These are phyloP conservation scores for Aureobasidium lini DNA, from an alignment of 2,329 filamentous ascomycete species.

Conservation along the genomic window DNA sequence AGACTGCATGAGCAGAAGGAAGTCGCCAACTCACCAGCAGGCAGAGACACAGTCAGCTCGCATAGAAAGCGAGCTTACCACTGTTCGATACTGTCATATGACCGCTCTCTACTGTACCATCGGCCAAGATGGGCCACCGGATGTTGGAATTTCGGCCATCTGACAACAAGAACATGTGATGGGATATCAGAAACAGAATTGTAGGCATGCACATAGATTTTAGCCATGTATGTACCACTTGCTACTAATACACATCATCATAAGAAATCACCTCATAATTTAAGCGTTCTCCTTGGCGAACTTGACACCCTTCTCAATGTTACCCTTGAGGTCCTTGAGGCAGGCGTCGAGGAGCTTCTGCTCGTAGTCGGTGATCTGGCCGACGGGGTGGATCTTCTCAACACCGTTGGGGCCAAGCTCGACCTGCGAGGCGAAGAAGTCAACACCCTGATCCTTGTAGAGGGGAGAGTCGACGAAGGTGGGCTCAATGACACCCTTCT, in stretches of 20 bases:
- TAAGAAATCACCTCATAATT: constrained; percentile 9
- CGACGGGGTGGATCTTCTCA: constrained; percentile 83
- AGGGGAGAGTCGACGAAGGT: constrained; percentile 95
- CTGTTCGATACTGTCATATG: background rate
- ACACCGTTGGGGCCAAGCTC: constrained; percentile 96
- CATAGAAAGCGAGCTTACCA: background rate
- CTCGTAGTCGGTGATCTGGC: constrained; percentile 77
- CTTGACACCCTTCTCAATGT: constrained; percentile 85
- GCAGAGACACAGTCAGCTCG: background rate
- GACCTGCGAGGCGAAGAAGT: constrained; percentile 94
- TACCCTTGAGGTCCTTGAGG: constrained; percentile 78
- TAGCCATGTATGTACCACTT: constrained; percentile 5
- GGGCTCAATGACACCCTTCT: constrained; percentile 92
- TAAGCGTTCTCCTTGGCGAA: constrained; percentile 54
- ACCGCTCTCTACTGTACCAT: background rate
- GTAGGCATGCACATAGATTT: constrained; percentile 5
- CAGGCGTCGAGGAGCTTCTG: constrained; percentile 80
- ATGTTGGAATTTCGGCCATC: background rate
- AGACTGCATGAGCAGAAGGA: too few species aligned
- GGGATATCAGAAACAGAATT: background rate
- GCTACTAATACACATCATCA: constrained; percentile 8
- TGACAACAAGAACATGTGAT: background rate
- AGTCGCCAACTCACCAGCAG: background rate
- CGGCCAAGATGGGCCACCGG: constrained; percentile 5
- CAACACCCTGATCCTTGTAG: constrained; percentile 96